These are phyloP conservation scores for Huntiella abstrusa DNA, from an alignment of 2,329 filamentous ascomycete genomes.

Conservation along the genomic window DNA sequence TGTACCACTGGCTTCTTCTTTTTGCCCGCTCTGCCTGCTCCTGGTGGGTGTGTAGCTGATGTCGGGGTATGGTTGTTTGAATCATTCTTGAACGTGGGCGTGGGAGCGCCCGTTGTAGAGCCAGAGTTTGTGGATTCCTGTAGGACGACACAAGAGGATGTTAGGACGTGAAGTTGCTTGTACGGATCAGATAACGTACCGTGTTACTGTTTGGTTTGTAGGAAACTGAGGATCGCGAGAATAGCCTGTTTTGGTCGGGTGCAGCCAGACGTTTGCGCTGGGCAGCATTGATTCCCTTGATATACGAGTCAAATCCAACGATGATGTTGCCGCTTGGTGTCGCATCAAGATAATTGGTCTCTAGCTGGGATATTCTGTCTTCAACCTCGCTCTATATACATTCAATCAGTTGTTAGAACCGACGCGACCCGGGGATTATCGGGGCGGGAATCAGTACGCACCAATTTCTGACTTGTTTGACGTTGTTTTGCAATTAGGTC, in stretches of 20 bases:
- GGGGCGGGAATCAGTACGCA: constrained; percentile 14
- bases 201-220: constrained; percentile 29
- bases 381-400: constrained; percentile 31
- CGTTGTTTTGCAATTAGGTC: constrained; percentile 27
- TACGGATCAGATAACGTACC: constrained; percentile 16
- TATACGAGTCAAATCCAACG: constrained; percentile 93
- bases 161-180: constrained; percentile 4
- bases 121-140: constrained; percentile 29
- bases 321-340: constrained; percentile 88
- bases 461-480: constrained; percentile 21
- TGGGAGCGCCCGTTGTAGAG: constrained; percentile 29
- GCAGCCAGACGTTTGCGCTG: constrained; percentile 45
- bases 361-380: constrained; percentile 66
- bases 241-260: constrained; percentile 55
- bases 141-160: constrained; percentile 4
- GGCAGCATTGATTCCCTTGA: constrained; percentile 58
- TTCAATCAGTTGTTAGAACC: background rate
- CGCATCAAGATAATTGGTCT: constrained; percentile 77
- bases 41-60: constrained; percentile 36
- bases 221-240: constrained; percentile 46
- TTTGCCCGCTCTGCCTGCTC: constrained; percentile 27
- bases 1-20: constrained; percentile 35
- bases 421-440: background rate
- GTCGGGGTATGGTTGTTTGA: constrained; percentile 19
- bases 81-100: constrained; percentile 30